Conservation (phyloP, 495 filamentous ascomycete genomes). For the Rhypophila decipiens region DNA sequence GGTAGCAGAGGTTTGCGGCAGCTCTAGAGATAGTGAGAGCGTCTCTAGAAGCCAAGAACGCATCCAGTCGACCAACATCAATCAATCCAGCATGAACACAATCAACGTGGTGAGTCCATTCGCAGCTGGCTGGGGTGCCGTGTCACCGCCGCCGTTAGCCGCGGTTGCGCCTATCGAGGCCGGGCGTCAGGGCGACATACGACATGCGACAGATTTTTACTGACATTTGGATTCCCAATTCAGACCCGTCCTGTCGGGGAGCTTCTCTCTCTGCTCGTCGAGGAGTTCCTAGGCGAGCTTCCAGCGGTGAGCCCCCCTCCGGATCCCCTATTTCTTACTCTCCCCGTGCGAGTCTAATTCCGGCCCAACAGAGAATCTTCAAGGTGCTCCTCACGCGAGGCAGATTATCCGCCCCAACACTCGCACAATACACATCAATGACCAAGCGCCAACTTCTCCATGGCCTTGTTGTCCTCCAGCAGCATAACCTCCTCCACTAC, state of each 20-base stretch:
- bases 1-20: slow-evolving; percentile 61
- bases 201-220: background rate
- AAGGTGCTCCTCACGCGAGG: slow-evolving; percentile 70
- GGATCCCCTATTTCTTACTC: background rate
- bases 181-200: background rate
- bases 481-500: slow-evolving; percentile 80
- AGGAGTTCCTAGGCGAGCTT: slow-evolving; percentile 82
- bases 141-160: no score
- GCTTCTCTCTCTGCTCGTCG: slow-evolving; percentile 82
- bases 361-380: slow-evolving; percentile 60
- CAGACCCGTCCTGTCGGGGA: slow-evolving; percentile 60
- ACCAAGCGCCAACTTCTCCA: slow-evolving; percentile 62
- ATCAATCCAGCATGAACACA: slow-evolving; percentile 4
- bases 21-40: slow-evolving; percentile 68
- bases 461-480: slow-evolving; percentile 75
- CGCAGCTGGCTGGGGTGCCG: no score
- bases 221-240: background rate
- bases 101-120: slow-evolving; percentile 34
- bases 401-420: slow-evolving; percentile 59
- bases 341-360: slow-evolving; percentile 11
- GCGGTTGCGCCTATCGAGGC: background rate
- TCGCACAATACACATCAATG: slow-evolving; percentile 63
- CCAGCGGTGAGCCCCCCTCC: slow-evolving; percentile 64
- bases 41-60: slow-evolving; percentile 55
- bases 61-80: background rate